Evolutionary conservation across 345 rosid genomes (phyloP), one percentile per base, ranked within the genome.

Genomic region (Bruguiera parviflora): DNA sequence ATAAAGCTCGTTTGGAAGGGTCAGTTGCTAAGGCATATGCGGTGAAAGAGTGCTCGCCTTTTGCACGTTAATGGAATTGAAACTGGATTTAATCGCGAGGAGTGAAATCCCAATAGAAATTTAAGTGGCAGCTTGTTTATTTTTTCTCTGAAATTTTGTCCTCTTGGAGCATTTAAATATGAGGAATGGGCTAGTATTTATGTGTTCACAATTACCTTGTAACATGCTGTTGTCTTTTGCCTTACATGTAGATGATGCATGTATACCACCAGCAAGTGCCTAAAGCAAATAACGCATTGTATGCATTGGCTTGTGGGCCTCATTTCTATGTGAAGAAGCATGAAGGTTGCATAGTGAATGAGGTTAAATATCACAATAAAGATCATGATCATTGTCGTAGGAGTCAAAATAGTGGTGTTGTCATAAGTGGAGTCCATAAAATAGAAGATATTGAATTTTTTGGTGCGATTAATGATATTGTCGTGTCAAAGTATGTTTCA

Each of bases 321-420:
- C 5, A 28, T 19, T 19, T 16, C n/a, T 52, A 46, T 65, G 25
- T 19, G 0, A 64, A 2, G 6, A 64, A 64, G 5, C 46, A 32
- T 10, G 21, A 0, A 18, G 51, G 51, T 2, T 66, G 22, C 31
- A 66, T 66, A 4, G 15, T 66, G 18, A 53, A 66, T 52, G 61
- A n/a, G 31, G 61, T 66, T 0, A 32, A 13, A 8, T 66, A 25
- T 22, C n/a, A 8, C 0, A 52, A 31, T 9, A 53, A 66, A 22
- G 51, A 66, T 0, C 0, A 11, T 9, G 49, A 66, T 29, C 21
- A 5, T 51, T 47, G 5, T 4, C 29, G 6, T 29, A 53, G 0
- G 32, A 53, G 9, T n/a, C 61, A 66, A 66, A 66, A 66, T 32
- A 66, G 9, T 66, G n/a, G 51, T 6, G 4, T 53, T 51, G 25